Percentiles rank a stretch among this genome's conserved stretches.
phyloP scores from a whole-genome alignment of 768 basidiomycete species.

The Strobilomyces dryophilus region DNA sequence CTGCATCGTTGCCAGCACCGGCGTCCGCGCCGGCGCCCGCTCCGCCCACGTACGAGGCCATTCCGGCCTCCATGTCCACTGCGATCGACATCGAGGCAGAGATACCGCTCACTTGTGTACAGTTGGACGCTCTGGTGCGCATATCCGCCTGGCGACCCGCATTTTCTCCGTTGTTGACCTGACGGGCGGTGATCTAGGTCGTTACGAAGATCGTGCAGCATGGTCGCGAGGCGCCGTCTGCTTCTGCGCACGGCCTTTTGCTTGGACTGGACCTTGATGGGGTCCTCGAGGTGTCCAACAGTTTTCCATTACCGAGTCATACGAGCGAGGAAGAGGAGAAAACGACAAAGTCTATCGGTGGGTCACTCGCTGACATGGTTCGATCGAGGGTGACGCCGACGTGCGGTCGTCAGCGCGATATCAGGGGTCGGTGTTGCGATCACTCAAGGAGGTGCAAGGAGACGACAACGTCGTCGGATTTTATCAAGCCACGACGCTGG shows the following conservation, averaged over 20 bases:
- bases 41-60: constrained; percentile 74
- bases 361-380: constrained; percentile 25
- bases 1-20: constrained; percentile 71
- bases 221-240: constrained; percentile 68
- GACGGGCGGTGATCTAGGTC: constrained; percentile 49
- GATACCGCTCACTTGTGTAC: constrained; percentile 73
- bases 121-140: constrained; percentile 83
- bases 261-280: constrained; percentile 93
- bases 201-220: constrained; percentile 94
- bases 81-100: constrained; percentile 92
- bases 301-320: constrained; percentile 78
- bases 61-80: constrained; percentile 90
- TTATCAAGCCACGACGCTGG: constrained; percentile 85
- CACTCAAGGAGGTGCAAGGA: constrained; percentile 84
- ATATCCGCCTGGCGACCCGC: constrained; percentile 9
- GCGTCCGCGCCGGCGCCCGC: constrained; percentile 56
- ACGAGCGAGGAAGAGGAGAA: constrained; percentile 77
- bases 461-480: constrained; percentile 93
- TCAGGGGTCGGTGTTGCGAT: constrained; percentile 79
- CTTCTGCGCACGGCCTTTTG: constrained; percentile 78
- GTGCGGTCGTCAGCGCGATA: constrained; percentile 57
- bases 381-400: background rate
- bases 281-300: constrained; percentile 85
- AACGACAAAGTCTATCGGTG: constrained; percentile 70
- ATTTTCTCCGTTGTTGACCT: constrained; percentile 1